Evolutionary conservation across 306 rosid genomes (phyloP).

Genomic region (Ceratonia siliqua): DNA sequence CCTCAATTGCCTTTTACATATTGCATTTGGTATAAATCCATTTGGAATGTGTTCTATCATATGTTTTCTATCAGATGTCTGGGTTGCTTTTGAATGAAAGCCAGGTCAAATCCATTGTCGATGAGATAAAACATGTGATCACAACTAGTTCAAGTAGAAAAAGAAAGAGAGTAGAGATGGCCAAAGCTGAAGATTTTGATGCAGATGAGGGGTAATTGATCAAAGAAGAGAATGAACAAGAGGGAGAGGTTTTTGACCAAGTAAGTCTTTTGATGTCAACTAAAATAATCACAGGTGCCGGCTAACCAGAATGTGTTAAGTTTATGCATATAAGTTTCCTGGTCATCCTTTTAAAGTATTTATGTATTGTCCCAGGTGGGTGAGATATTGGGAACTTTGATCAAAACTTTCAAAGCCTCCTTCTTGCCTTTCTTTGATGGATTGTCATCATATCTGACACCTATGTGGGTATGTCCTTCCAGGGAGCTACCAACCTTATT

Average conservation of each 20-base stretch:
- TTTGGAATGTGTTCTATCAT: background rate
- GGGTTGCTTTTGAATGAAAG: too few species aligned
- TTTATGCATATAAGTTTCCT: background rate
- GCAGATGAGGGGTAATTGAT: constrained; percentile 65
- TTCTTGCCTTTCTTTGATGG: constrained; percentile 77
- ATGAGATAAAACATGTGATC: too few species aligned
- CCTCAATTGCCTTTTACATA: background rate
- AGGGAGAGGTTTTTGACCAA: constrained; percentile 77
- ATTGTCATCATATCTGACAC: constrained; percentile 63
- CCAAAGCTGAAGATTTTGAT: too few species aligned
- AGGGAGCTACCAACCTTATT: too few species aligned
- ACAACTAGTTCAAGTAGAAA: too few species aligned
- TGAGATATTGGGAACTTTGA: too few species aligned
- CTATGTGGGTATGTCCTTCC: constrained; percentile 67
- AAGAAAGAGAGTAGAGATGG: too few species aligned
- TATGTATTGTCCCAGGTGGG: constrained; percentile 50
- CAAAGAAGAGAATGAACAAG: constrained; percentile 73
- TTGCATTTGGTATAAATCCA: background rate
- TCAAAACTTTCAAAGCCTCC: constrained; percentile 64
- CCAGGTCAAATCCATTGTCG: too few species aligned
- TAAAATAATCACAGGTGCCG: too few species aligned
- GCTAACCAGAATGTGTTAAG: too few species aligned
- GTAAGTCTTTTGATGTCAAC: too few species aligned
- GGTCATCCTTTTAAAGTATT: background rate
- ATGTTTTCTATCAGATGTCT: constrained; percentile 43